These are phyloP conservation scores for Bryoerythrophyllum caledonicum DNA, from an alignment of 225 moss, liverwort and hornwort species.

Conservation along the genomic window DNA sequence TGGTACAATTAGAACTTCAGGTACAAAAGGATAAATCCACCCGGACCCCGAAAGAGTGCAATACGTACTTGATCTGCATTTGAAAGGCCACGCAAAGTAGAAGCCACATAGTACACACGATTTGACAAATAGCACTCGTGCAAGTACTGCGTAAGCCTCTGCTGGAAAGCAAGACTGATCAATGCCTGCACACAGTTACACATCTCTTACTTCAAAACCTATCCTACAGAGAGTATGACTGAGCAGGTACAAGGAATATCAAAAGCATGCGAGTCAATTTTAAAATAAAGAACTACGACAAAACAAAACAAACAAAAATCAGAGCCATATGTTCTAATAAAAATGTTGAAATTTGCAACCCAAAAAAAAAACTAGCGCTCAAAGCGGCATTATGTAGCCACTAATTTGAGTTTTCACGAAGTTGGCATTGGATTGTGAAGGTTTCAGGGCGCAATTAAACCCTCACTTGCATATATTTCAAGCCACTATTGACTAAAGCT, in stretches of 20 bases:
- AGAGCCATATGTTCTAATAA: background rate
- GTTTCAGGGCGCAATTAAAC: too few relatives aligned
- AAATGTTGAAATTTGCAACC: too few relatives aligned
- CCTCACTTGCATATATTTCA: slow-evolving; percentile 55
- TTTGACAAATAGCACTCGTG: slow-evolving; percentile 62
- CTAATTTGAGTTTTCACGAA: too few relatives aligned
- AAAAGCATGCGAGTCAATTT: background rate
- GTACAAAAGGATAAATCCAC: background rate
- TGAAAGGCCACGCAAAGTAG: slow-evolving; percentile 58
- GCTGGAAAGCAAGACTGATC: slow-evolving; percentile 59
- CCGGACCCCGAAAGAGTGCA: background rate
- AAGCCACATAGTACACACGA: slow-evolving; percentile 62
- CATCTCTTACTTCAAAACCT: background rate
- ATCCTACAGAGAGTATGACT: slow-evolving; percentile 3
- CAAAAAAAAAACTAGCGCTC: too few relatives aligned
- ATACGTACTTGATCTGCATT: slow-evolving; percentile 65
- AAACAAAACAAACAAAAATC: background rate
- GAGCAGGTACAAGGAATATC: background rate
- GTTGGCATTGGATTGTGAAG: too few relatives aligned
- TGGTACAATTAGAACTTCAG: slow-evolving; percentile 7
- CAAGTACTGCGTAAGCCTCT: slow-evolving; percentile 54
- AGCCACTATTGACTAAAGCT: slow-evolving; percentile 51
- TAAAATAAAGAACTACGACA: background rate
- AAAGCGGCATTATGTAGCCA: too few relatives aligned
- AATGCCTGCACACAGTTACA: slow-evolving; percentile 40